Evolutionary conservation across 768 basidiomycete genomes (phyloP).

Genomic region (Hygrocybe punicea): DNA sequence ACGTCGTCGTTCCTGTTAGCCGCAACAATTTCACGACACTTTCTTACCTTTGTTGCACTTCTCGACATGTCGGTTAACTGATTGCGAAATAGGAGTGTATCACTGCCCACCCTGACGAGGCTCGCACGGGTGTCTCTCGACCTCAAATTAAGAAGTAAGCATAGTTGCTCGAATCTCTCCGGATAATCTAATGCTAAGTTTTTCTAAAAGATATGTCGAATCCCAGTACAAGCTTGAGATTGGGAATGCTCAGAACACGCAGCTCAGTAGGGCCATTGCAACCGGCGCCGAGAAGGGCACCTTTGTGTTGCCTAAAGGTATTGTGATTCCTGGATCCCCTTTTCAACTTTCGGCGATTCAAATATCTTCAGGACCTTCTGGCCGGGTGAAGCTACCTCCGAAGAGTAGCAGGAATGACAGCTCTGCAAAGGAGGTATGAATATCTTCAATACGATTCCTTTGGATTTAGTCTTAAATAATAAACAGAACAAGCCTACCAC

Average conservation of each 20-base stretch:
- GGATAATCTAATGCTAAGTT: neutral
- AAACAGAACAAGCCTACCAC: conserved; percentile 30
- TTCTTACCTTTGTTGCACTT: neutral
- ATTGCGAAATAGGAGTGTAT: conserved; percentile 71
- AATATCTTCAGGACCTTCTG: conserved; percentile 52
- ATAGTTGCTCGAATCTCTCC: neutral
- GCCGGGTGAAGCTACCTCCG: conserved; percentile 70
- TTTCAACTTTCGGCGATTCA: conserved; percentile 2
- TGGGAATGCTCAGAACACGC: conserved; percentile 70
- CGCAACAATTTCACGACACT: neutral
- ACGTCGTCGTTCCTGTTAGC: conserved; percentile 12
- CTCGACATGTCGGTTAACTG: conserved; percentile 3
- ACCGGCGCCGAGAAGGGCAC: conserved; percentile 78
- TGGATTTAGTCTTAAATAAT: neutral
- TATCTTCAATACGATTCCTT: neutral
- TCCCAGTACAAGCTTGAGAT: conserved; percentile 78
- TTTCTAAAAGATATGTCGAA: conserved; percentile 67
- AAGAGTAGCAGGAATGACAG: conserved; percentile 38
- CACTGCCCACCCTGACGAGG: conserved; percentile 64
- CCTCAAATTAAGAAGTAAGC: conserved; percentile 88
- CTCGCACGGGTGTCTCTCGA: conserved; percentile 81
- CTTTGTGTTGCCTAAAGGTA: conserved; percentile 88
- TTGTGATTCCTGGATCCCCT: conserved; percentile 9
- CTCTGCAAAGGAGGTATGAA: conserved; percentile 44
- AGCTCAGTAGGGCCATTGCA: conserved; percentile 77